phyloP scores from a whole-genome alignment of 805 yeast species.

The Wickerhamiella brachini region DNA sequence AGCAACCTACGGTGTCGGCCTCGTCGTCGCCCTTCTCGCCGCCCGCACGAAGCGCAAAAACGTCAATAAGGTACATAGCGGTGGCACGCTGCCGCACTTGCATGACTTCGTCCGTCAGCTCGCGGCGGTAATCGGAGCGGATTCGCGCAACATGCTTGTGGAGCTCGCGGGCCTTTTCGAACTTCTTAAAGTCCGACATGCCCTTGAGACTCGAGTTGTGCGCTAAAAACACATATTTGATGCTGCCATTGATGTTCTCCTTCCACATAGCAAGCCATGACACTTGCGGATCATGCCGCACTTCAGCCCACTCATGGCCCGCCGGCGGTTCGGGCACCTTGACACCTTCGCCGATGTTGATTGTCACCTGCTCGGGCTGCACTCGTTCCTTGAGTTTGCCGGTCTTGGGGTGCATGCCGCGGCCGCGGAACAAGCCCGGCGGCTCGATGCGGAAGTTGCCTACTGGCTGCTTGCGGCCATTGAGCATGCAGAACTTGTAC shows the following conservation, averaged over 20 bases:
- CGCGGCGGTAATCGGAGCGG: constrained; percentile 56
- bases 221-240: constrained; percentile 83
- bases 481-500: constrained; percentile 62
- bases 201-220: constrained; percentile 87
- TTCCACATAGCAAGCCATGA: constrained; percentile 97
- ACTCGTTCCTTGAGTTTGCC: constrained; percentile 84
- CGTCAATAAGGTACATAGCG: constrained; percentile 84
- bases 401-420: constrained; percentile 94
- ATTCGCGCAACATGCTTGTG: constrained; percentile 58
- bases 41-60: constrained; percentile 92
- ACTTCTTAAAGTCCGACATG: constrained; percentile 77
- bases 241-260: constrained; percentile 72
- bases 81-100: constrained; percentile 83
- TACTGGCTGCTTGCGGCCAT: constrained; percentile 82
- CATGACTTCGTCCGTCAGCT: constrained; percentile 65
- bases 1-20: constrained; percentile 97
- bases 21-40: constrained; percentile 96
- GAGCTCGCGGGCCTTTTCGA: constrained; percentile 83
- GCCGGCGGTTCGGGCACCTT: constrained; percentile 69
- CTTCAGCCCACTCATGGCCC: constrained; percentile 85
- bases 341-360: constrained; percentile 64
- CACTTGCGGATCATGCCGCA: constrained; percentile 77
- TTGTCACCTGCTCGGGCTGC: constrained; percentile 73
- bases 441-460: constrained; percentile 94
- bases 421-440: constrained; percentile 89